Conservation (phyloP, 495 filamentous ascomycete species). For the Letharia lupina region DNA sequence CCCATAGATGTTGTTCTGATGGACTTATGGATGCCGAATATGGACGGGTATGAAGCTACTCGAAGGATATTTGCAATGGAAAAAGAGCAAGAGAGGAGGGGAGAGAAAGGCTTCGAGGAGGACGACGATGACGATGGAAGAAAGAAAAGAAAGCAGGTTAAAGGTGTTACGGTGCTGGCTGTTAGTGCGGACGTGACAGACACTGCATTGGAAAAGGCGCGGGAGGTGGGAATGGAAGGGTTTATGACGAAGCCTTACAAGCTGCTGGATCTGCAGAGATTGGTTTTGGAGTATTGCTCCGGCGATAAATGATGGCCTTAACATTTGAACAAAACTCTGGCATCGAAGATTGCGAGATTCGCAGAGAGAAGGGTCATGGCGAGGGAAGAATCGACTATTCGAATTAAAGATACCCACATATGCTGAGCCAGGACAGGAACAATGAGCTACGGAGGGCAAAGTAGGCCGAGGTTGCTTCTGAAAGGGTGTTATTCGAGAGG, state of each 20-base stretch:
- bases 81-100: slow-evolving; percentile 30
- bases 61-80: slow-evolving; percentile 52
- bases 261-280: slow-evolving; percentile 57
- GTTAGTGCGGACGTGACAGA: slow-evolving; percentile 73
- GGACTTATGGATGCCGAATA: slow-evolving; percentile 82
- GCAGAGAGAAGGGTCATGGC: background rate
- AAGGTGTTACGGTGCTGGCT: slow-evolving; percentile 46
- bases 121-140: slow-evolving; percentile 20
- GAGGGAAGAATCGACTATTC: background rate
- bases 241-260: slow-evolving; percentile 78
- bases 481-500: background rate
- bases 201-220: slow-evolving; percentile 54
- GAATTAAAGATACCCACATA: slow-evolving; percentile 3
- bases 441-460: background rate
- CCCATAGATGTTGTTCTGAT: slow-evolving; percentile 63
- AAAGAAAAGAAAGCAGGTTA: slow-evolving; percentile 17
- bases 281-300: slow-evolving; percentile 56
- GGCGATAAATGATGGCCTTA: slow-evolving; percentile 1
- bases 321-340: background rate
- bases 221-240: slow-evolving; percentile 61
- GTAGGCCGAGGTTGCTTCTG: background rate
- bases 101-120: background rate
- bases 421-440: slow-evolving; percentile 3
- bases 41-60: slow-evolving; percentile 75
- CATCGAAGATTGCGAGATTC: background rate